Evolutionary conservation across 257 asterid genomes (phyloP), one percentile per base, ranked within the genome.

Genomic region (Orobanche coerulescens): DNA sequence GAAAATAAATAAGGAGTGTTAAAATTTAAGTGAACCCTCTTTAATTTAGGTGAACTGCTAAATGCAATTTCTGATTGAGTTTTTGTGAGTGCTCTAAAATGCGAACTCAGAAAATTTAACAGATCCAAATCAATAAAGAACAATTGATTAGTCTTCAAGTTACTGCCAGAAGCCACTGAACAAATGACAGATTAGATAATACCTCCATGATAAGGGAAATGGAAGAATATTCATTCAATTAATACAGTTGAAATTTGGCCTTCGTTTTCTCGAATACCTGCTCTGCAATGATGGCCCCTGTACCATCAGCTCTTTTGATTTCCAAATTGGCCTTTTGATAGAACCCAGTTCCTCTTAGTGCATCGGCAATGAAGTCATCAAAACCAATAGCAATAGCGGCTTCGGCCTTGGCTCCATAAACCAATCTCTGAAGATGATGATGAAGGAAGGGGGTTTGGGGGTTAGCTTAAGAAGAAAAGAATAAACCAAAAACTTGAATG

Each of bases 331-430:
- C 82, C 74, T 93, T 93, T 74, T 93, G 97, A 73, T 93, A 89
- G 54, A 84, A 79, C 60, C 95, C 96, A 5, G 97, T 93, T 25
- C 99, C 99, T 75, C 99, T 83, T 10, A 89, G 56, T 18, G 97
- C 99, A 39, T 93, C 96, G 2, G 97, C 96, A 6, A 93, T 93
- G 84, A 93, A 93, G 79, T 86, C 95, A 46, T 93, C 99, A 4
- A 93, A 93, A 34, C 97, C 99, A 34, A 93, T 89, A 60, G 97
- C 96, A 24, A 89, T 84, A 20, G 97, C 97, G 42, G 97, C 97
- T 78, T 93, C 99, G 0, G 99, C 99, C 70, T 93, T 86, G 52
- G 96, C 96, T 64, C 99, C 99, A 25, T 93, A 89, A 16, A 93
- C 99, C 78, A 89, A 70, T 70, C 97, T 83, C 99, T 89, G 88